Conservation (phyloP, 306 rosid genomes). For the Inga laurina region DNA sequence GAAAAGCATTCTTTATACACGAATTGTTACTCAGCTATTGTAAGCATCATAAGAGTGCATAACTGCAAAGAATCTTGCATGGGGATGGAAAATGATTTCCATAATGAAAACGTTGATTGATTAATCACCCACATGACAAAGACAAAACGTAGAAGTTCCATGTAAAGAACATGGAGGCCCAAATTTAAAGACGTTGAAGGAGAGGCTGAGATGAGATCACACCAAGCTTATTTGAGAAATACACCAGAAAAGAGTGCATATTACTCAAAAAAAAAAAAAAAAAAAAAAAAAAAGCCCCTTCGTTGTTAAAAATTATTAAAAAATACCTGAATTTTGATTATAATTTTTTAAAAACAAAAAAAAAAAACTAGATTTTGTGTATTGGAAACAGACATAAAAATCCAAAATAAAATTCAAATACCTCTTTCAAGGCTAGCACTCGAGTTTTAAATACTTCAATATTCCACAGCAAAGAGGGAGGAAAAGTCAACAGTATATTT, state of each 20-base stretch:
- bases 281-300: background rate
- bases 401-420: slow-evolving; percentile 22
- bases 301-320: background rate
- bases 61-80: background rate
- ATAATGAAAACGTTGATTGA: background rate
- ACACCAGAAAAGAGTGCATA: background rate
- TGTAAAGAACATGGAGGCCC: background rate
- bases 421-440: slow-evolving; percentile 68
- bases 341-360: too few relatives aligned
- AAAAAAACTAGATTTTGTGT: too few relatives aligned
- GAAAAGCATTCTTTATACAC: background rate
- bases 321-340: background rate
- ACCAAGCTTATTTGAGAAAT: background rate
- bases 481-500: slow-evolving; percentile 57
- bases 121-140: background rate
- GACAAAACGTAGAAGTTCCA: background rate
- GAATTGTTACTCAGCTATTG: background rate
- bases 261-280: background rate
- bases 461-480: slow-evolving; percentile 63
- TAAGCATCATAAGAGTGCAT: background rate
- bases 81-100: background rate
- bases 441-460: slow-evolving; percentile 54
- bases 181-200: background rate
- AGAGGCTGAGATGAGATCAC: background rate
- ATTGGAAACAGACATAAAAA: background rate